These are phyloP conservation scores for Penicillium brevicompactum DNA, from an alignment of 2,329 filamentous ascomycete species.

Conservation along the genomic window DNA sequence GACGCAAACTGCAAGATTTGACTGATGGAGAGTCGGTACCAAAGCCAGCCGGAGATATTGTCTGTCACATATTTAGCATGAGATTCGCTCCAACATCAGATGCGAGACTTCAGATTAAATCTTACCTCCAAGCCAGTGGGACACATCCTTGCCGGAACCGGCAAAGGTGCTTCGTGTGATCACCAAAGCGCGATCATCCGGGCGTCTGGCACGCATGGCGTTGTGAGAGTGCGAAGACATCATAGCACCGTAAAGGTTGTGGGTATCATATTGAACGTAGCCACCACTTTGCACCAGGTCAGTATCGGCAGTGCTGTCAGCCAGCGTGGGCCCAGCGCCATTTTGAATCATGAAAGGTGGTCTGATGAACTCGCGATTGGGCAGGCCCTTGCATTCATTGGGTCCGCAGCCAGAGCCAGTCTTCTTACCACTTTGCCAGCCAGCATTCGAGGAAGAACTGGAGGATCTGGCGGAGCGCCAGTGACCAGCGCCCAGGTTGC, in stretches of 20 bases:
- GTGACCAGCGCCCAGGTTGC: conserved; percentile 11
- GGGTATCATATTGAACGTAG: conserved; percentile 69
- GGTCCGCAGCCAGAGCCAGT: conserved; percentile 46
- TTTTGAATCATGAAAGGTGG: conserved; percentile 68
- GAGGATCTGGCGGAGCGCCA: conserved; percentile 2
- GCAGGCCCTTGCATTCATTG: conserved; percentile 41
- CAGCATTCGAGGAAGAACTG: background rate
- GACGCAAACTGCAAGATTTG: conserved; percentile 62
- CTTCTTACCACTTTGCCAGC: conserved; percentile 38
- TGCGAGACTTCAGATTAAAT: background rate
- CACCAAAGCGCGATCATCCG: conserved; percentile 65
- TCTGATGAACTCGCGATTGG: conserved; percentile 63
- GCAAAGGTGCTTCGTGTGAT: conserved; percentile 76
- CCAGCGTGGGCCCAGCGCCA: conserved; percentile 50
- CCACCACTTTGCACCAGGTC: conserved; percentile 66
- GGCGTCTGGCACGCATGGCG: conserved; percentile 60
- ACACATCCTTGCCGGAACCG: conserved; percentile 55
- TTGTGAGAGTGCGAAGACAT: conserved; percentile 45
- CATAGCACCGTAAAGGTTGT: conserved; percentile 73
- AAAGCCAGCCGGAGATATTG: conserved; percentile 12
- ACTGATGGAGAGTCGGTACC: conserved; percentile 59
- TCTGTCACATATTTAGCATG: conserved; percentile 5
- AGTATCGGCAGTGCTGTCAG: conserved; percentile 64
- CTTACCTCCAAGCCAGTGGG: conserved; percentile 13
- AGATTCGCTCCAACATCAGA: background rate